phyloP scores from a whole-genome alignment of 805 yeast species.

The Hanseniaspora lindneri region DNA sequence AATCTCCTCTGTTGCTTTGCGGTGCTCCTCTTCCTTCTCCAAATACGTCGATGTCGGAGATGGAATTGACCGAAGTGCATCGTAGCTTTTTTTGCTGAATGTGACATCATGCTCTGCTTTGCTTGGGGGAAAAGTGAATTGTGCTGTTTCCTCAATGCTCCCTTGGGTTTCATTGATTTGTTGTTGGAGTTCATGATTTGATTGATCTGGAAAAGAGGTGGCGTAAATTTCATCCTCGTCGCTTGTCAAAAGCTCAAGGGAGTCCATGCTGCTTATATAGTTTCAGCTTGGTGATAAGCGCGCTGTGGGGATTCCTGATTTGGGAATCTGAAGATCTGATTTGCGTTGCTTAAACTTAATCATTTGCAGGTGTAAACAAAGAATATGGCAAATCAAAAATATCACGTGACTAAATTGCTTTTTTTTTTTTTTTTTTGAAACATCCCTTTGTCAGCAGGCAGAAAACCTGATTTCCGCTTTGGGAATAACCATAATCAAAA shows the following conservation, averaged over 20 bases:
- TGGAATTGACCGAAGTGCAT: slow-evolving; percentile 9
- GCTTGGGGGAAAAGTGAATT: not conserved
- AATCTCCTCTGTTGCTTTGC: slow-evolving; percentile 9
- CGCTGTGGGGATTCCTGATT: too few species aligned
- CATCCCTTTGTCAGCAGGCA: too few species aligned
- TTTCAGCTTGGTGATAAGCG: too few species aligned
- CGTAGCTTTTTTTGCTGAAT: slow-evolving; percentile 6
- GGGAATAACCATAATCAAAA: too few species aligned
- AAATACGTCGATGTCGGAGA: slow-evolving; percentile 13
- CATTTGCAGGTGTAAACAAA: too few species aligned
- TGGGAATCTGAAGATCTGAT: too few species aligned
- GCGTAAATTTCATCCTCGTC: not conserved
- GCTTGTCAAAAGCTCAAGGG: not conserved
- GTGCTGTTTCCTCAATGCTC: not conserved
- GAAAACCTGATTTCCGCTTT: too few species aligned
- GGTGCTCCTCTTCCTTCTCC: slow-evolving; percentile 11
- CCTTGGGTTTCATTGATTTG: too few species aligned
- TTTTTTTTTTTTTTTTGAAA: not conserved
- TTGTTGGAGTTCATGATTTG: not conserved
- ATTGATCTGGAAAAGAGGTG: not conserved
- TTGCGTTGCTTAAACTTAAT: too few species aligned
- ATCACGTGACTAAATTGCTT: not conserved
- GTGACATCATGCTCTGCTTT: not conserved
- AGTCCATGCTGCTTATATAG: not conserved
- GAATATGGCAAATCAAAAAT: not conserved